These are phyloP conservation scores for Coemansia sp. DNA, from an alignment of 192 early-diverging fungal species.

Conservation along the genomic window DNA sequence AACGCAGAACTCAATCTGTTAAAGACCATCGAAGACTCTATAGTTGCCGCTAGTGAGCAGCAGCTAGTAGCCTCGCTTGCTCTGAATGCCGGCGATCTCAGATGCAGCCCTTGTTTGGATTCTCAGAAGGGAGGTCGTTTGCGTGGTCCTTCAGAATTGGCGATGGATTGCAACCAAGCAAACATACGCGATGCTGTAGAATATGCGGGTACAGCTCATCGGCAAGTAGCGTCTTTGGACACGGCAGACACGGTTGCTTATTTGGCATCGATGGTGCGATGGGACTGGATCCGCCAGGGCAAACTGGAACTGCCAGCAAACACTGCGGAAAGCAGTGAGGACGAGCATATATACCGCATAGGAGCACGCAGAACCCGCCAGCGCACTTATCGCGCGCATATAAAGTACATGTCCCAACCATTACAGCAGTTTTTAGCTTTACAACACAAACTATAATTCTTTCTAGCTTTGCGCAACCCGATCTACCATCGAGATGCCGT, in stretches of 20 bases:
- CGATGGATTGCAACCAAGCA: neutral
- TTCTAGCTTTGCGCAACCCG: conserved; percentile 37
- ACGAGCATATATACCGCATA: conserved; percentile 25
- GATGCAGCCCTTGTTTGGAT: neutral
- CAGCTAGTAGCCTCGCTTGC: neutral
- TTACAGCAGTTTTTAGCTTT: conserved; percentile 20
- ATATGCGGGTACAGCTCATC: neutral
- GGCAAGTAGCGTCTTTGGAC: neutral
- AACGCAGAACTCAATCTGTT: conserved; percentile 1
- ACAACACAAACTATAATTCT: neutral
- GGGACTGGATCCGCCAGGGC: conserved; percentile 42
- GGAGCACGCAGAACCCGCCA: conserved; percentile 34
- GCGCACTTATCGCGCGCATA: conserved; percentile 41
- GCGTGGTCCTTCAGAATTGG: neutral
- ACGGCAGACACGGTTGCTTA: conserved; percentile 21
- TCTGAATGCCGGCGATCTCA: neutral
- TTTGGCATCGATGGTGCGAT: conserved; percentile 31
- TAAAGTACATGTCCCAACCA: conserved; percentile 25
- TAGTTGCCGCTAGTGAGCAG: neutral
- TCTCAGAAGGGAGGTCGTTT: neutral
- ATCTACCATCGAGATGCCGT: conserved; percentile 94
- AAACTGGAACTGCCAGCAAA: conserved; percentile 5
- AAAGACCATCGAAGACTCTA: conserved; percentile 5
- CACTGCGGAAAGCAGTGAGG: neutral
- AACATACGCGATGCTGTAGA: neutral